Evolutionary conservation across 345 rosid genomes (phyloP).

Genomic region (Eutrema heterophyllum): DNA sequence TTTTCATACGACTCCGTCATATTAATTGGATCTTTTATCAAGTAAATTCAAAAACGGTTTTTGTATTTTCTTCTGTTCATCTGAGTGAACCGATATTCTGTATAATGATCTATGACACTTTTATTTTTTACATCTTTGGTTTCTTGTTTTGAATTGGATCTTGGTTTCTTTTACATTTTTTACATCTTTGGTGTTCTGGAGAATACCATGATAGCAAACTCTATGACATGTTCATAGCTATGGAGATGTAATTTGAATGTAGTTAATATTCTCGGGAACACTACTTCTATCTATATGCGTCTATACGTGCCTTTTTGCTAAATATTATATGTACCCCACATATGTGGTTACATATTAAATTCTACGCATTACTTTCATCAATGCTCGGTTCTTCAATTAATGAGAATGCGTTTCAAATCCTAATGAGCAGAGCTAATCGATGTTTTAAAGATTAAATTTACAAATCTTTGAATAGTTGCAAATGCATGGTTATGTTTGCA

Average conservation of each 20-base stretch:
- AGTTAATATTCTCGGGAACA: not conserved
- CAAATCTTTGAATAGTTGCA: too few species aligned
- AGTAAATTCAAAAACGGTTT: not conserved
- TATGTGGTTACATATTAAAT: not conserved
- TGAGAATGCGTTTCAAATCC: not conserved
- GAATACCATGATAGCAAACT: too few species aligned
- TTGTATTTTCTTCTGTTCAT: conserved; percentile 7
- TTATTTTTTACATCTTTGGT: too few species aligned
- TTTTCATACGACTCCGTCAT: conserved; percentile 15
- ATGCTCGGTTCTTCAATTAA: not conserved
- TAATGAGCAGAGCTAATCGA: not conserved
- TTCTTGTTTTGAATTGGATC: too few species aligned
- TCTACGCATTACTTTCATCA: not conserved
- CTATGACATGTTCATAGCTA: too few species aligned
- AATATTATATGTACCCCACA: not conserved
- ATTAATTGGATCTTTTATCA: conserved; percentile 6
- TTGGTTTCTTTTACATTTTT: too few species aligned
- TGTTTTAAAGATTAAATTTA: not conserved
- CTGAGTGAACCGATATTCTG: not conserved
- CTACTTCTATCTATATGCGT: not conserved
- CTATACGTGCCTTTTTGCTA: not conserved
- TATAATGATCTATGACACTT: not conserved
- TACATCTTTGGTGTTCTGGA: too few species aligned
- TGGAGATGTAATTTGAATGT: not conserved
- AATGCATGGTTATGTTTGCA: not conserved